Conservation (phyloP, 495 filamentous ascomycete genomes). For the Penicillium bialowiezense region DNA sequence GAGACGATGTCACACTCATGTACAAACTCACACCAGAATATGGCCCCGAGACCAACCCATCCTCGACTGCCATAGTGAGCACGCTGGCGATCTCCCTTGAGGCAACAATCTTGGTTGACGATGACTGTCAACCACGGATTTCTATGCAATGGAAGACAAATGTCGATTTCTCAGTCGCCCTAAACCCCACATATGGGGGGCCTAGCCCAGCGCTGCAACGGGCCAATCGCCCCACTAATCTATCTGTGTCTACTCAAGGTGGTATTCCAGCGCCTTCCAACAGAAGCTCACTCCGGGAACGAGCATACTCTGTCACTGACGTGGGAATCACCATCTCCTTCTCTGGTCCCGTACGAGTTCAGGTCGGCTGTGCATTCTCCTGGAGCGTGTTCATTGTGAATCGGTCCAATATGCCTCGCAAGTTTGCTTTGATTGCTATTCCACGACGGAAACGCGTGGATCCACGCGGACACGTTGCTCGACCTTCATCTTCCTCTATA, state of each 20-base stretch:
- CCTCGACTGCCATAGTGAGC: constrained; percentile 47
- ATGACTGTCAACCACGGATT: constrained; percentile 68
- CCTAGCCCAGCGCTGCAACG: constrained; percentile 54
- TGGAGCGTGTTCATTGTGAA: constrained; percentile 92
- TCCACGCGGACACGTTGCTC: constrained; percentile 53
- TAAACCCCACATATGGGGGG: constrained; percentile 60
- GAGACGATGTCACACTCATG: constrained; percentile 82
- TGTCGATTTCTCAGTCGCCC: constrained; percentile 76
- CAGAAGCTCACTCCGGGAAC: constrained; percentile 53
- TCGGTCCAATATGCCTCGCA: constrained; percentile 62
- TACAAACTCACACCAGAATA: constrained; percentile 72
- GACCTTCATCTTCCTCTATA: constrained; percentile 46
- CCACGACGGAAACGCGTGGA: constrained; percentile 73
- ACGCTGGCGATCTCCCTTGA: constrained; percentile 62
- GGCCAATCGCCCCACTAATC: constrained; percentile 54
- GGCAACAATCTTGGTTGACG: constrained; percentile 60
- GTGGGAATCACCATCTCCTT: constrained; percentile 76
- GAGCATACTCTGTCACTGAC: constrained; percentile 49
- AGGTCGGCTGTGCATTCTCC: constrained; percentile 72
- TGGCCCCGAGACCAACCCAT: constrained; percentile 48
- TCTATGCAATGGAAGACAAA: constrained; percentile 77
- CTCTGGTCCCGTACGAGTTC: constrained; percentile 57
- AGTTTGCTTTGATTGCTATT: constrained; percentile 76
- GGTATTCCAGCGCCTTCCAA: constrained; percentile 33
- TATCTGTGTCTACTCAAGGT: constrained; percentile 29